Evolutionary conservation across 169 alveolate species (phyloP), one percentile per base, ranked within the genome.

Genomic region (Miamiensis avidus): DNA sequence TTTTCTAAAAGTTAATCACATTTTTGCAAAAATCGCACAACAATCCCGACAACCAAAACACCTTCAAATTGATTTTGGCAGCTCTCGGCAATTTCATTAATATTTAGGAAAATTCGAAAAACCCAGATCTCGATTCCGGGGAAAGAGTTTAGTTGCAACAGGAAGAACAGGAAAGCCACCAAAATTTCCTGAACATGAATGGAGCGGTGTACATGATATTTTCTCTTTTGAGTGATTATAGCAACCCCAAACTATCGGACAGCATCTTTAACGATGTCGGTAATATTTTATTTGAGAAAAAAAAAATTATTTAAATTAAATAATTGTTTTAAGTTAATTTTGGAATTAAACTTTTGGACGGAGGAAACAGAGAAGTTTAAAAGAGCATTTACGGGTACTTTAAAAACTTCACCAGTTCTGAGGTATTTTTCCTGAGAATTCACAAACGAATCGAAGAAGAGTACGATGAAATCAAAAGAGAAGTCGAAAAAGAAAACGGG

Each of bases 311-410:
- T 11, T 11, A 49, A 49, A 49, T 11, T 49, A 49, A 11, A 49
- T 49, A 11, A 11, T 49, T 49, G 20, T 49, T 11, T 11, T 31
- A 81, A 6, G 32, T 86, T 73, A 34, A 76, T 32, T 86, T 86
- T 86, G 90, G 90, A 28, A 86, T 86, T 31, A 74, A 65, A 29
- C 34, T 86, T 76, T 64, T 86, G 32, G 87, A 81, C 34, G 90
- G 81, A 0, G 90, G 90, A 4, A 86, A 86, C 75, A 86, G 84
- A 28, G 90, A 86, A 75, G 90, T 86, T 0, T 76, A 86, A 81
- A 86, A 86, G 32, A 74, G 84, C 31, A 84, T 86, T 0, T 86
- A 81, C 29, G 32, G 75, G 20, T 86, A 75, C 31, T 86, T 86
- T 76, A 82, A 79, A 34, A 86, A 86, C 34, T 86, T 75, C 31